These are phyloP conservation scores for Apiospora marii DNA, from an alignment of 2,329 filamentous ascomycete species.

Conservation along the genomic window DNA sequence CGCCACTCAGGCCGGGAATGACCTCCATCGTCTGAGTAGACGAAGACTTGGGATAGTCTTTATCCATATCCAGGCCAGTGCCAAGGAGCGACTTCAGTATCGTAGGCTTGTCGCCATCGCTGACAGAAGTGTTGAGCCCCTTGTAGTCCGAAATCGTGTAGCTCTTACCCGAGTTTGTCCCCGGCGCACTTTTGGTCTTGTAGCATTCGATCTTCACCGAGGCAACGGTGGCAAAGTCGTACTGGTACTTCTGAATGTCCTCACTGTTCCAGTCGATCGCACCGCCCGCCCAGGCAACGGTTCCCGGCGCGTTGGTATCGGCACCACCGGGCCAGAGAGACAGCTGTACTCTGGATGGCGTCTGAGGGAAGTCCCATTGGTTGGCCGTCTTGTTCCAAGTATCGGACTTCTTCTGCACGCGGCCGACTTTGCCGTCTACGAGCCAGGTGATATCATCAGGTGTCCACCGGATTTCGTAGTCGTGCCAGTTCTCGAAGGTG, in stretches of 20 bases:
- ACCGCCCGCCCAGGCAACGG: conserved; percentile 91
- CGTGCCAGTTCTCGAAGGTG: conserved; percentile 82
- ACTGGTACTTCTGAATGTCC: conserved; percentile 83
- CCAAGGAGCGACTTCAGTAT: conserved; percentile 80
- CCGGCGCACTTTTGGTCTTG: conserved; percentile 67
- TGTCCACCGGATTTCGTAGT: conserved; percentile 93
- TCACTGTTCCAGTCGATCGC: conserved; percentile 83
- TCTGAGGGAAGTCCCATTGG: conserved; percentile 89
- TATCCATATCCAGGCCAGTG: conserved; percentile 78
- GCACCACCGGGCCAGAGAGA: conserved; percentile 96
- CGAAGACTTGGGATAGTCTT: conserved; percentile 44
- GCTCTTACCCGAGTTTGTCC: conserved; percentile 71
- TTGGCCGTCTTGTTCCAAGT: conserved; percentile 88
- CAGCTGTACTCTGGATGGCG: conserved; percentile 87
- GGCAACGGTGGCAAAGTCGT: conserved; percentile 85
- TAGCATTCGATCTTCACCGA: conserved; percentile 89
- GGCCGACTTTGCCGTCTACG: conserved; percentile 80
- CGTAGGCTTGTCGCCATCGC: conserved; percentile 77
- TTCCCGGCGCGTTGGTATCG: conserved; percentile 79
- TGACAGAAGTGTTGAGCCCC: conserved; percentile 79
- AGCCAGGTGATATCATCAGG: conserved; percentile 87
- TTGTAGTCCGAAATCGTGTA: conserved; percentile 76
- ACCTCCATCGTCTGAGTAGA: conserved; percentile 36
- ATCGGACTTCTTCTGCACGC: conserved; percentile 75
- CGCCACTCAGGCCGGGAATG: conserved; percentile 42